Percentiles rank a stretch among this genome's conserved stretches.
These are phyloP conservation scores for Mycena amicta DNA, from an alignment of 768 basidiomycete species.

Conservation along the genomic window DNA sequence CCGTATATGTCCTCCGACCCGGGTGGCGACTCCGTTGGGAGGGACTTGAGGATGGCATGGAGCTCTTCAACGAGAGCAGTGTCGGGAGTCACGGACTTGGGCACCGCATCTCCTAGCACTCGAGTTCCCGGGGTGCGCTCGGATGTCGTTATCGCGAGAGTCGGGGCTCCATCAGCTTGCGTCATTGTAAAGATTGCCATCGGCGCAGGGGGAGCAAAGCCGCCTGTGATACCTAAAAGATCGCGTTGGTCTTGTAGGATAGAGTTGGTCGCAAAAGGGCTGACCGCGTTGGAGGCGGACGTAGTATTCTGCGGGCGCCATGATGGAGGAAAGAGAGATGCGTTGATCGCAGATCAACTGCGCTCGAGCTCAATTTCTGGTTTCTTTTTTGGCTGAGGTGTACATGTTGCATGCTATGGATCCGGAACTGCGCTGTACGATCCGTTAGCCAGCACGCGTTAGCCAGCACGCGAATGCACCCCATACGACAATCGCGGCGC, in stretches of 20 bases:
- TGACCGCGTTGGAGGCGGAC: constrained; percentile 65
- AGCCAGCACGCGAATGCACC: no score
- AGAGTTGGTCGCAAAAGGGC: no score
- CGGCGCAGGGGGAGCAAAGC: constrained; percentile 72
- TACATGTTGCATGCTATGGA: no score
- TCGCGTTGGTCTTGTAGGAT: no score
- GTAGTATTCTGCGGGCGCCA: constrained; percentile 56
- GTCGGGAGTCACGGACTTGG: constrained; percentile 41
- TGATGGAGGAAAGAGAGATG: no score
- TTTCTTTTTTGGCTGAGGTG: no score
- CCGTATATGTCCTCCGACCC: constrained; percentile 78
- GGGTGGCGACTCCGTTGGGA: constrained; percentile 58
- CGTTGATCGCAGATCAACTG: no score
- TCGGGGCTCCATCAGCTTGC: constrained; percentile 33
- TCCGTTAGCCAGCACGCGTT: no score
- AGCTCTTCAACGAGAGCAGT: constrained; percentile 59
- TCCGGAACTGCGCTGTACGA: no score
- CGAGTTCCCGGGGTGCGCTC: constrained; percentile 53
- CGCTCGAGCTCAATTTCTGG: no score
- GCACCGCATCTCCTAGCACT: constrained; percentile 39
- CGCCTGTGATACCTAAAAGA: constrained; percentile 79
- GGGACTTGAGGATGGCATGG: constrained; percentile 54
- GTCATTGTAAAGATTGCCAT: constrained; percentile 57
- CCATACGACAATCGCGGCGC: no score
- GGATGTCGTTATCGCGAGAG: constrained; percentile 49